Percentiles rank a stretch among this genome's conserved stretches.
phyloP scores from a whole-genome alignment of 768 basidiomycete species.

The Lyophyllum atratum region DNA sequence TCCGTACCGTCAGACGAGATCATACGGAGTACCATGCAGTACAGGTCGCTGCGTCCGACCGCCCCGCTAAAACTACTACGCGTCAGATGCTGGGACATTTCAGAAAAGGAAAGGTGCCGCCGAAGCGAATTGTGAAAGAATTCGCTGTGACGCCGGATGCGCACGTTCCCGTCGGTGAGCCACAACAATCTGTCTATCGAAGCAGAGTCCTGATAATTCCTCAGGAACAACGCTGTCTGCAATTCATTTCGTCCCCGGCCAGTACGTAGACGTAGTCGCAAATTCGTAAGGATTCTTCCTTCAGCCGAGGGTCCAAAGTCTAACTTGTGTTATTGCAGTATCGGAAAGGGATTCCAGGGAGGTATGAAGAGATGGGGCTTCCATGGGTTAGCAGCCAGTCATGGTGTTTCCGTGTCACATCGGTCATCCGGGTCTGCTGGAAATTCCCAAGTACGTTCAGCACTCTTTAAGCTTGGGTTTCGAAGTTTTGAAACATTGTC shows the following conservation, averaged over 20 bases:
- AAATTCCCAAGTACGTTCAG: conserved; percentile 77
- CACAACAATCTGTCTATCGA: neutral
- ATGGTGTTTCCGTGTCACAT: conserved; percentile 95
- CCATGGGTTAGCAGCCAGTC: conserved; percentile 87
- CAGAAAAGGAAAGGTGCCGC: conserved; percentile 72
- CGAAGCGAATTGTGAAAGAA: conserved; percentile 85
- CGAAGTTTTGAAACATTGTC: conserved; percentile 1
- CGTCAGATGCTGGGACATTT: conserved; percentile 90
- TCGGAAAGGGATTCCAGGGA: conserved; percentile 97
- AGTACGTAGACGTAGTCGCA: conserved; percentile 89
- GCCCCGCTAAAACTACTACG: conserved; percentile 69
- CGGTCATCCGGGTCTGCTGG: conserved; percentile 92
- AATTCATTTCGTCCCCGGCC: conserved; percentile 95
- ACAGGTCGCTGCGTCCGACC: conserved; percentile 86
- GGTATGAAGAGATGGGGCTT: conserved; percentile 97
- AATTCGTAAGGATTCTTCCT: conserved; percentile 72
- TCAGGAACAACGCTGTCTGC: conserved; percentile 88
- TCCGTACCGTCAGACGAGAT: conserved; percentile 63
- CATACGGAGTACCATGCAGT: conserved; percentile 86
- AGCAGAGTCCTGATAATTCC: neutral
- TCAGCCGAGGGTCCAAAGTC: neutral
- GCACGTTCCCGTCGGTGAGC: conserved; percentile 84
- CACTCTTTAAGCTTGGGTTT: neutral
- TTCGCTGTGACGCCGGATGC: conserved; percentile 90
- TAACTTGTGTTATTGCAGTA: conserved; percentile 43